phyloP scores from a whole-genome alignment of 1,139 yeast genomes.

The Meyerozyma smithsonii region DNA sequence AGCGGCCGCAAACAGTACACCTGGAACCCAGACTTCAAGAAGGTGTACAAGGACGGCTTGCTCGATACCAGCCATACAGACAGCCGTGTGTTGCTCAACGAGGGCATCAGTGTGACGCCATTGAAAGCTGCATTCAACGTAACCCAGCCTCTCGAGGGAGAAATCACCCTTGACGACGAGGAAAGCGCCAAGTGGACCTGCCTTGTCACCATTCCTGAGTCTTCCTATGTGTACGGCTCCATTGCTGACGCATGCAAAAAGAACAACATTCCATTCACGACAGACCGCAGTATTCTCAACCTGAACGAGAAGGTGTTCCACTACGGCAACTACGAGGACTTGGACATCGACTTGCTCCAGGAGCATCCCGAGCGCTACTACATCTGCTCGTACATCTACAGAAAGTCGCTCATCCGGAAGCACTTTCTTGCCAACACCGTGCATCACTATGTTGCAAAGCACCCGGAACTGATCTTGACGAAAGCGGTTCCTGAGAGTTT shows the following conservation, averaged over 20 bases:
- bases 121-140: slow-evolving; percentile 68
- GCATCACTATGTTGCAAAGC: slow-evolving; percentile 64
- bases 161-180: slow-evolving; percentile 36
- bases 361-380: slow-evolving; percentile 44
- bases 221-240: slow-evolving; percentile 59
- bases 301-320: slow-evolving; percentile 48
- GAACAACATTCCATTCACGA: slow-evolving; percentile 16
- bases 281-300: slow-evolving; percentile 8
- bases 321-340: slow-evolving; percentile 85
- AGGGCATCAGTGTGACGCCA: slow-evolving; percentile 73
- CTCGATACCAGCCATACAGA: slow-evolving; percentile 51
- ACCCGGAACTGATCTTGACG: slow-evolving; percentile 61
- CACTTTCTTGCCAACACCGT: slow-evolving; percentile 82
- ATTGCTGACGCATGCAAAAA: slow-evolving; percentile 37
- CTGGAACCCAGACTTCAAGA: slow-evolving; percentile 82
- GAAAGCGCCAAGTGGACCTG: slow-evolving; percentile 13
- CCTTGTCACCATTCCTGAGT: slow-evolving; percentile 29
- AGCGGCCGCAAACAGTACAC: slow-evolving; percentile 40
- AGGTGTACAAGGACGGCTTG: slow-evolving; percentile 58
- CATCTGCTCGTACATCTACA: slow-evolving; percentile 74
- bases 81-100: slow-evolving; percentile 47
- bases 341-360: slow-evolving; percentile 64
- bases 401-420: slow-evolving; percentile 86
- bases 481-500: slow-evolving; percentile 69
- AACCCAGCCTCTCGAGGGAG: slow-evolving; percentile 53